Base-by-base conservation (phyloP, 2,329 filamentous ascomycete genomes). In the Plenodomus lindquistii region DNA sequence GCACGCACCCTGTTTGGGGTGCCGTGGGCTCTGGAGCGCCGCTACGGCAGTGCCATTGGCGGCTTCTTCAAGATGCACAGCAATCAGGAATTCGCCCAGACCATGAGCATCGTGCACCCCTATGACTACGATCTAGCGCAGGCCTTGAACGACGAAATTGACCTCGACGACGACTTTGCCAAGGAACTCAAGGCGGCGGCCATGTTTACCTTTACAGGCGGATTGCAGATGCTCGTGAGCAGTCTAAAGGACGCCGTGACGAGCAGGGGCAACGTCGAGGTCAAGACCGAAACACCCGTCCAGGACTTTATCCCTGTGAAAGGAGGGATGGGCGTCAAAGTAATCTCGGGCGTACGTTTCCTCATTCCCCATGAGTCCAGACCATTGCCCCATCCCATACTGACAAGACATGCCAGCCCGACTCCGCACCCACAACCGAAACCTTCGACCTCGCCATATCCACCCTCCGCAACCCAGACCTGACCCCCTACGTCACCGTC, bases 401-500 rank as follows among this genome's bases (percentile, higher is more conserved):
- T 31, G 6, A 8, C 15, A 31, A 31, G 10, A 24, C 22, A 24
- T 24, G 10, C 22, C 38, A 68, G 65, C 38, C 50, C 4, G 39
- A 46, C 21, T 24, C 44, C 18, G 50, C 52, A 11, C 44, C 50
- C 11, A 48, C 57, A 31, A 61, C 55, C 2, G 36, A 60, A 29
- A 54, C 48, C 31, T 71, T 60, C 48, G 65, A 70, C 51, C 53
- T 70, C 40, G 62, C 59, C 44, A 55, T 70, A 44, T 69, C 65
- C 37, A 60, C 66, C 7, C 62, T 70, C 40, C 63, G 62, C 45
- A 47, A 62, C 24, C 77, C 88, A 10, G 66, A 70, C 16, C 67
- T 80, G 37, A 81, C 83, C 15, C 80, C 83, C 44, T 83, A 86
- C 29, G 88, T 93, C 22, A 92, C 86, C 24, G 91, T 97, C 59